These are phyloP conservation scores for Dentipellis fragilis DNA, from an alignment of 768 basidiomycete species.

Conservation along the genomic window DNA sequence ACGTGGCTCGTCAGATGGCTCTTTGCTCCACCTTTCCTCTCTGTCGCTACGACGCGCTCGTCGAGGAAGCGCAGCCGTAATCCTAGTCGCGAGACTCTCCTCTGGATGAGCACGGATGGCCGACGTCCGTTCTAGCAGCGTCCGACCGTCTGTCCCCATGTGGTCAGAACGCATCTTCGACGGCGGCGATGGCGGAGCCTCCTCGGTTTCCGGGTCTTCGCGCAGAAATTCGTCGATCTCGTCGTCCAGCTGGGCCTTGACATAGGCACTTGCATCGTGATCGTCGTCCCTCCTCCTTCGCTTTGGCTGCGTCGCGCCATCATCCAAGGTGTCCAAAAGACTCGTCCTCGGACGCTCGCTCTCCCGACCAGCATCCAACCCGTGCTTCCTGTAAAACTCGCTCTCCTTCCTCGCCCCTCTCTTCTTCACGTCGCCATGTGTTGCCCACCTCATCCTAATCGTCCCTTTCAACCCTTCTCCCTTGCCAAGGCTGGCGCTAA, in stretches of 20 bases:
- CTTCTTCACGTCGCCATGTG: slow-evolving; percentile 63
- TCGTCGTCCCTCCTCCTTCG: slow-evolving; percentile 26
- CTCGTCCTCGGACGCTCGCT: slow-evolving; percentile 19
- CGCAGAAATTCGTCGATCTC: slow-evolving; percentile 65
- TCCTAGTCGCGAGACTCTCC: slow-evolving; percentile 29
- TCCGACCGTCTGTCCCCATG: slow-evolving; percentile 38
- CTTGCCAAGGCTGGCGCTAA: slow-evolving; percentile 60
- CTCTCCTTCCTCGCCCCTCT: slow-evolving; percentile 63
- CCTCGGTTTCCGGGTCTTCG: slow-evolving; percentile 25
- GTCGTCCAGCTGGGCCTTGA: slow-evolving; percentile 43
- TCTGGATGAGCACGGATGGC: slow-evolving; percentile 23
- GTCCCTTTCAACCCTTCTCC: slow-evolving; percentile 56
- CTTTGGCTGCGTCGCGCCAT: slow-evolving; percentile 12
- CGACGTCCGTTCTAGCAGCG: slow-evolving; percentile 50
- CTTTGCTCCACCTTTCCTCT: slow-evolving; percentile 12
- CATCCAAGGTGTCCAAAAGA: not conserved
- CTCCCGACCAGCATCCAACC: slow-evolving; percentile 50
- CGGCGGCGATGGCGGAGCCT: slow-evolving; percentile 25
- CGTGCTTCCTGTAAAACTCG: slow-evolving; percentile 73
- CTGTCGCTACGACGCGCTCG: slow-evolving; percentile 24
- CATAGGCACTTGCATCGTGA: slow-evolving; percentile 19
- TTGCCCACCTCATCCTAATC: slow-evolving; percentile 73
- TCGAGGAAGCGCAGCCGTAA: slow-evolving; percentile 36
- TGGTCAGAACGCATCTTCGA: slow-evolving; percentile 66
- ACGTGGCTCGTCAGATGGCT: slow-evolving; percentile 12